Percentiles rank a stretch among this genome's conserved stretches.
Evolutionary conservation across 495 filamentous ascomycete genomes (phyloP).

Genomic region (Daldinia bambusicola): DNA sequence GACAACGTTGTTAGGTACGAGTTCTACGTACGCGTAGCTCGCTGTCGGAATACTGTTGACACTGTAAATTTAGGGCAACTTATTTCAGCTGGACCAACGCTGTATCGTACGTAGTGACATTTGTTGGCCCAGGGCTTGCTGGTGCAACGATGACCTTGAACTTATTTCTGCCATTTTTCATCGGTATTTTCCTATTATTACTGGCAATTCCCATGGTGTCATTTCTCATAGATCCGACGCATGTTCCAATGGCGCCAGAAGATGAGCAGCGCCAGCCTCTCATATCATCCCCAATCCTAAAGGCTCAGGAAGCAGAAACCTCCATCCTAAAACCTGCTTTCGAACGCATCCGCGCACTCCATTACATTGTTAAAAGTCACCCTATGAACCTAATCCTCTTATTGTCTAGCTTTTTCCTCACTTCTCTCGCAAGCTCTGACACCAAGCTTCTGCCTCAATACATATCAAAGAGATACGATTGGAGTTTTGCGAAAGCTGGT

Average conservation of each 20-base stretch:
- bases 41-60: slow-evolving; percentile 7
- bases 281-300: slow-evolving; percentile 46
- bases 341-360: slow-evolving; percentile 43
- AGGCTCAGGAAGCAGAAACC: slow-evolving; percentile 31
- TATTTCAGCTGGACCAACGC: slow-evolving; percentile 59
- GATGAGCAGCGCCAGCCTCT: slow-evolving; percentile 46
- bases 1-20: slow-evolving; percentile 53
- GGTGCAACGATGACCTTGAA: slow-evolving; percentile 54
- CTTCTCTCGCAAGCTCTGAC: slow-evolving; percentile 58
- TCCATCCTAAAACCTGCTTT: slow-evolving; percentile 30
- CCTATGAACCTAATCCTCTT: slow-evolving; percentile 51
- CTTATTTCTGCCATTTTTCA: slow-evolving; percentile 54
- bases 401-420: slow-evolving; percentile 54
- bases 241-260: slow-evolving; percentile 11
- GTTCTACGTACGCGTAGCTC: neutral
- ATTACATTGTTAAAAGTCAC: slow-evolving; percentile 42
- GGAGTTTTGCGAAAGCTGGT: slow-evolving; percentile 54
- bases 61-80: slow-evolving; percentile 48
- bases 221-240: slow-evolving; percentile 36
- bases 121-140: slow-evolving; percentile 56
- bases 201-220: slow-evolving; percentile 50
- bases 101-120: slow-evolving; percentile 52
- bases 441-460: slow-evolving; percentile 59
- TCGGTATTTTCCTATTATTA: slow-evolving; percentile 52
- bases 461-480: slow-evolving; percentile 56